Percentiles rank a stretch among this genome's conserved stretches.
These are phyloP conservation scores for Boechera retrofracta DNA, from an alignment of 345 rosid species.

Conservation along the genomic window DNA sequence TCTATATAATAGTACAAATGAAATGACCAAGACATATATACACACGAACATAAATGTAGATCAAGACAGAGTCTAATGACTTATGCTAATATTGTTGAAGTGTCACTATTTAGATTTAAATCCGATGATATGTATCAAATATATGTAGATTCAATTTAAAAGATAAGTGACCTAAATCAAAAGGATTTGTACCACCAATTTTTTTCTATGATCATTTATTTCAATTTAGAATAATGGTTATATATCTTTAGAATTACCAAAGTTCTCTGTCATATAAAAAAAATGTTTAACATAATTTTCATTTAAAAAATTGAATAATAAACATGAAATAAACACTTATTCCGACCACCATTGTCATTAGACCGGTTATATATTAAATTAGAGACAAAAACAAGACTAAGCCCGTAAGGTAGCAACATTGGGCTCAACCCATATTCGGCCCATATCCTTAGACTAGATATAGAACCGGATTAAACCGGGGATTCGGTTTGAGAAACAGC, in stretches of 20 bases:
- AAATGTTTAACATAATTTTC: too few species aligned
- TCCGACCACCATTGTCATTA: too few species aligned
- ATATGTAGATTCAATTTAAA: neutral
- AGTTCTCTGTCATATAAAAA: too few species aligned
- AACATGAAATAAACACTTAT: too few species aligned
- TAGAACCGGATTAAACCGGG: slow-evolving; percentile 23
- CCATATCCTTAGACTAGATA: neutral
- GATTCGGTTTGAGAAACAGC: slow-evolving; percentile 23
- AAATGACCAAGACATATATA: neutral
- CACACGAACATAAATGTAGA: neutral
- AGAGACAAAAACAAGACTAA: too few species aligned
- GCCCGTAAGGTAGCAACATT: neutral
- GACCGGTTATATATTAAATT: too few species aligned
- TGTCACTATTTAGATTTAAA: neutral
- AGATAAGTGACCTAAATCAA: neutral
- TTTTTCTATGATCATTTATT: too few species aligned
- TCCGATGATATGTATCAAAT: neutral
- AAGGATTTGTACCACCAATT: neutral
- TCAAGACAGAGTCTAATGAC: neutral
- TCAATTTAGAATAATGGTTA: neutral
- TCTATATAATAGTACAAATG: neutral
- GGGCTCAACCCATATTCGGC: slow-evolving; percentile 6
- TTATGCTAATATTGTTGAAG: neutral
- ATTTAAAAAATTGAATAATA: too few species aligned
- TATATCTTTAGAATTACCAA: too few species aligned